Base-by-base conservation (phyloP, 2,329 filamentous ascomycete genomes). In the Amylocarpus encephaloides region DNA sequence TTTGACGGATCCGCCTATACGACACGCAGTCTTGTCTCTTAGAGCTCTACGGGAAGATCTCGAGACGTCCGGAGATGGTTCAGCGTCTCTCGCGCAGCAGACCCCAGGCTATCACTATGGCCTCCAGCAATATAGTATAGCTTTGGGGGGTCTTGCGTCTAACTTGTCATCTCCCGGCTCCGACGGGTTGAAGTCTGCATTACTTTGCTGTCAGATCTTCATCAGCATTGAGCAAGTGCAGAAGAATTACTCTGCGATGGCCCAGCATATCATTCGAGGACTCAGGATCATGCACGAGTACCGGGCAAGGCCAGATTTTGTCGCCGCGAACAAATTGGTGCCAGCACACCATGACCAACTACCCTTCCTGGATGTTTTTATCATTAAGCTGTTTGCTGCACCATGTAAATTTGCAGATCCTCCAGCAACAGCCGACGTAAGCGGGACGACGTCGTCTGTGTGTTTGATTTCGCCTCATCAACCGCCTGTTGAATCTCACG, bases 151-250 rank as follows among this genome's bases (percentile, higher is more conserved):
- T 36, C 66, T 74, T 4, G 70, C 68, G 2, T 69, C 66, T 15
- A 67, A 66, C 9, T 48, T 74, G 41, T 68, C 68, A 15, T 65
- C 59, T 50, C 64, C 64, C 3, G 51, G 59, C 51, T 57, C 62
- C 9, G 55, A 60, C 7, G 50, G 51, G 5, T 55, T 72, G 30
- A 70, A 62, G 50, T 70, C 69, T 19, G 67, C 70, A 47, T 60
- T 74, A 32, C 63, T 73, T 50, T 75, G 72, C 62, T 75, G 72
- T 57, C 70, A 73, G 54, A 58, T 73, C 36, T 68, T 74, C 54
- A 73, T 74, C 56, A 73, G 72, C 56, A 73, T 74, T 49, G 71
- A 74, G 56, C 70, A 74, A 62, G 66, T 70, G 46, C 63, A 63
- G 29, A 59, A 61, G 5, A 71, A 73, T 48, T 71, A 67, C 34